Base-by-base conservation (phyloP, 495 filamentous ascomycete genomes). In the Neurospora sp. region DNA sequence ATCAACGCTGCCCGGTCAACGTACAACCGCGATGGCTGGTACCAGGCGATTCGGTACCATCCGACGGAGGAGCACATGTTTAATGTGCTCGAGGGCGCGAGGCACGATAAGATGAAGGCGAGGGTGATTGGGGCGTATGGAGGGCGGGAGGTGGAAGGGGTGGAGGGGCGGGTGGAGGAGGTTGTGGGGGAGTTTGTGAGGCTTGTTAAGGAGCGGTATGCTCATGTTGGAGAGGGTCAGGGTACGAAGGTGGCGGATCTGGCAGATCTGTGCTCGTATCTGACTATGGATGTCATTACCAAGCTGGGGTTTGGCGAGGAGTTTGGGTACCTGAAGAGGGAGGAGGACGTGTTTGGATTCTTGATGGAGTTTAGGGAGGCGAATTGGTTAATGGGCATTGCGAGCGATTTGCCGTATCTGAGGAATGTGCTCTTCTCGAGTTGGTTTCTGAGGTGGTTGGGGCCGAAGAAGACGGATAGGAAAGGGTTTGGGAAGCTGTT, bases 381-480 rank as follows among this genome's bases (percentile, higher is more conserved):
- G 6, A 74, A 81, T 0, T 74, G 82, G 4, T 72, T 80, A 37
- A 66, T 78, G 69, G 76, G 71, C 48, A 75, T 70, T 69, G 78
- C 77, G 48, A 77, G 76, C 37, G 75, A 77, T 69, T 73, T 81
- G 37, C 79, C 84, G 18, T 73, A 76, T 2, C 69, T 81, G 37
- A 77, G 76, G 14, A 73, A 75, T 23, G 74, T 82, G 46, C 62
- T 76, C 10, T 74, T 84, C 16, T 69, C 75, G n/a, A 77, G 76
- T 23, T 85, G 82, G 74, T 69, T 90, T 23, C 71, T 78, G 54
- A 87, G 85, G 69, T 84, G 86, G 71, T 82, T 90, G 14, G 85
- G 88, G 3, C 90, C 89, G 0, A 87, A 82, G 54, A 83, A 85
- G 5, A 84, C 84, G 7, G 88, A 91, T 70, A 77, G 86, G 75